Conservation (phyloP, 208 protist genomes). For the Porcisia deanei region DNA sequence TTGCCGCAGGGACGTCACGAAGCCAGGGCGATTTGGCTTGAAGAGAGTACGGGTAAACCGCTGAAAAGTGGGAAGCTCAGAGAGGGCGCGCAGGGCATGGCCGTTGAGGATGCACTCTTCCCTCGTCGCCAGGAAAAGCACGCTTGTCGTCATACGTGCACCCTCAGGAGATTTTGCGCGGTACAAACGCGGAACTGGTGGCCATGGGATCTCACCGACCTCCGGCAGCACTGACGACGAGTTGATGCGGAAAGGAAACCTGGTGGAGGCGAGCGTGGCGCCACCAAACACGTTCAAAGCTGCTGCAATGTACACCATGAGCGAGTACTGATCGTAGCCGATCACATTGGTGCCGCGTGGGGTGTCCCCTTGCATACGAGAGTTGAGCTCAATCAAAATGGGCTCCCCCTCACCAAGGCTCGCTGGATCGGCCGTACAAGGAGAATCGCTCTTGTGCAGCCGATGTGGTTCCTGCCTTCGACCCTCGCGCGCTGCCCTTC, state of each 20-base stretch:
- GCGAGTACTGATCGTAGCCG: constrained; percentile 79
- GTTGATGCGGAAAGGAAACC: constrained; percentile 14
- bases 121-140: constrained; percentile 63
- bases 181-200: constrained; percentile 73
- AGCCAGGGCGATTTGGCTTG: constrained; percentile 27
- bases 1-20: constrained; percentile 35
- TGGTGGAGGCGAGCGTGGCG: constrained; percentile 23
- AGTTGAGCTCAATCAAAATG: constrained; percentile 90
- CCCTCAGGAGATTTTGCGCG: neutral
- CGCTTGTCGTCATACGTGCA: constrained; percentile 28
- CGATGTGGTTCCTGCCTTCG: neutral
- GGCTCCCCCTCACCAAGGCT: constrained; percentile 33
- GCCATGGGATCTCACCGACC: constrained; percentile 57
- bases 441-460: neutral
- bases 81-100: constrained; percentile 31
- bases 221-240: neutral
- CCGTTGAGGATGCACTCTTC: constrained; percentile 52
- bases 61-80: constrained; percentile 51
- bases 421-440: neutral
- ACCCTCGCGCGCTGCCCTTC: constrained; percentile 24
- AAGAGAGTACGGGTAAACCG: constrained; percentile 62
- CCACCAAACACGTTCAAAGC: constrained; percentile 48
- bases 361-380: constrained; percentile 76
- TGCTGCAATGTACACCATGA: constrained; percentile 71
- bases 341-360: constrained; percentile 72